Evolutionary conservation across 2,329 filamentous ascomycete genomes (phyloP), one percentile per base, ranked within the genome.

Genomic region (Sporothrix sp.): DNA sequence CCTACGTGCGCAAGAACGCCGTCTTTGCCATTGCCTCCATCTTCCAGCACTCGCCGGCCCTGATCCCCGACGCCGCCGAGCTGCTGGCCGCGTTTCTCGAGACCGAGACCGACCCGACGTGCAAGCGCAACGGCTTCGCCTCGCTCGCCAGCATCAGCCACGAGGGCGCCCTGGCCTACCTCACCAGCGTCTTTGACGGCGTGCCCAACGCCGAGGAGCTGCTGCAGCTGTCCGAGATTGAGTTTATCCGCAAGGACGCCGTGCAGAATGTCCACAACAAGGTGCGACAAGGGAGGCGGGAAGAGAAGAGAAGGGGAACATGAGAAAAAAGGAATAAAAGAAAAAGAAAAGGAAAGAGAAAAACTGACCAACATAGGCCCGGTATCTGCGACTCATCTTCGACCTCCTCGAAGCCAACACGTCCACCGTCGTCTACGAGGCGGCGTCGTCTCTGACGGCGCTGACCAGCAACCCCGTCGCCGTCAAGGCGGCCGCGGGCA

Each of bases 171-270:
- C 72, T 97, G 35, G 78, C 86, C 59, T 97, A 95, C 65, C 73
- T 98, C 39, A 90, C 85, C 67, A 80, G 81, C 28, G 86, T 94
- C 3, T 95, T 98, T 58, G 93, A 97, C 60, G 85, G 88, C 11
- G 89, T 98, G 47, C 85, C 89, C 32, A 96, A 95, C 62, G 87
- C 91, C 52, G 91, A 96, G 65, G 93, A 97, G 66, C 75, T 98
- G 54, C 72, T 97, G 54, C 90, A 97, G 64, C 75, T 98, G 56
- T 89, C 90, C 6, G 89, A 97, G 68, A 77, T 98, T 18, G 93
- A 97, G 66, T 98, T 98, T 66, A 96, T 98, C 61, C 82, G 93
- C 61, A 97, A 95, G 67, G 93, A 98, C 73, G 90, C 93, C n/a
- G 75, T 95, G 39, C 84, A 91, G 61, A 97, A 97, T 67, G 75